A percentile compares a stretch with the other conserved stretches of the same genome.
Evolutionary conservation across 257 asterid species (phyloP).

Genomic region (Leonotis leonurus): DNA sequence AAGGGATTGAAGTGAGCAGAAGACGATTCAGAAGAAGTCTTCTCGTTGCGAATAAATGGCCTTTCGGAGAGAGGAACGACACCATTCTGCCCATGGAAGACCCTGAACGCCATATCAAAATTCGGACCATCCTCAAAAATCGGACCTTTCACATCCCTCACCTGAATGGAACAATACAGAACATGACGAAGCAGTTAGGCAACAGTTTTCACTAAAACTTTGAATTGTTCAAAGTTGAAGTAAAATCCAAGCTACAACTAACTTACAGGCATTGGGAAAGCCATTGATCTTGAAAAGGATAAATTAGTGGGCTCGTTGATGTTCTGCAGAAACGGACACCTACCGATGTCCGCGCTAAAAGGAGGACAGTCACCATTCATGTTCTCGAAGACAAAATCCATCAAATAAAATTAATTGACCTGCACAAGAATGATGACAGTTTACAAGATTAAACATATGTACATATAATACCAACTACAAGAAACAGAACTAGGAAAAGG

Average conservation of each 20-base stretch:
- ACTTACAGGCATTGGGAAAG: slow-evolving; percentile 63
- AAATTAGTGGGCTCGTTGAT: slow-evolving; percentile 82
- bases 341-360: slow-evolving; percentile 46
- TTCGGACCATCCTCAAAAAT: slow-evolving; percentile 94
- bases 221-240: not conserved
- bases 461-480: not conserved
- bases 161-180: slow-evolving; percentile 30
- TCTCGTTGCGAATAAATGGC: slow-evolving; percentile 30
- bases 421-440: slow-evolving; percentile 25
- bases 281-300: slow-evolving; percentile 59
- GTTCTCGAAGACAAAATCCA: slow-evolving; percentile 52
- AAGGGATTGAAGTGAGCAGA: slow-evolving; percentile 73
- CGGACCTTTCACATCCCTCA: slow-evolving; percentile 62
- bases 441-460: not conserved
- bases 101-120: slow-evolving; percentile 75
- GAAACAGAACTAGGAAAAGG: not conserved
- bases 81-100: slow-evolving; percentile 94
- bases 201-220: not conserved
- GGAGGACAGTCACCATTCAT: slow-evolving; percentile 38
- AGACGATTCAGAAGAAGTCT: slow-evolving; percentile 37
- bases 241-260: slow-evolving; percentile 19
- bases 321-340: slow-evolving; percentile 90
- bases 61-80: slow-evolving; percentile 87
- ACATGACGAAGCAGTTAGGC: not conserved
- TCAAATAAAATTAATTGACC: slow-evolving; percentile 34